Base-by-base conservation (phyloP, 2,329 filamentous ascomycete species). In the Fusarium sp. region DNA sequence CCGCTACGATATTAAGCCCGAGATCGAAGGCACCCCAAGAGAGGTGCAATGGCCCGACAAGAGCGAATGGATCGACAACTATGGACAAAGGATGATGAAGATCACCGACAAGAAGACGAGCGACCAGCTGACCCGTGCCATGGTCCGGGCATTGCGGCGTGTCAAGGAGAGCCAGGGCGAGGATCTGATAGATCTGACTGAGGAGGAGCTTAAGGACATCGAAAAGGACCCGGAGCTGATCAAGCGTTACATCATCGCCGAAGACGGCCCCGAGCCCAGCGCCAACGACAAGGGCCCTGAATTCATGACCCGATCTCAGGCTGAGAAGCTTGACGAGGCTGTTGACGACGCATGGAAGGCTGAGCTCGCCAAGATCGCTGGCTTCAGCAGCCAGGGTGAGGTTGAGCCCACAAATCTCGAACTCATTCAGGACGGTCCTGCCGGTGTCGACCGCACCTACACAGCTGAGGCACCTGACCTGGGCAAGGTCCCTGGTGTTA, bases 1-100 rank as follows among this genome's bases (percentile, higher is more conserved):
- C 53, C 84, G 92, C 49, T 86, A 96, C 63, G 95, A 98, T 81
- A 87, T 90, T 76, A 88, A 83, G 77, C 86, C 80, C 71, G 83
- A 80, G 59, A 80, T 74, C 78, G 46, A 78, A 80, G 76, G 80
- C 77, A 73, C 84, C 83, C 74, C 87, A 55, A 81, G 83, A 50
- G 84, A 89, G 63, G 75, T 76, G 44, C 81, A 86, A 65, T 86
- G 90, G 79, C 89, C 90, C 79, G 83, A 80, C 56, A 79, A 86
- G 57, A 85, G 88, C 67, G 89, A 93, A 75, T 86, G 78, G 78
- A 73, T 78, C 37, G 81, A 87, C 48, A 86, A 90, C 74, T 84
- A 91, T 71, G 82, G 83, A 49, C 74, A 78, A 56, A 83, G 80
- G 75, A 80, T 86, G 75, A 76, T 79, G 50, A 70, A 75, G 44